Conservation (phyloP, 106 monocot species). For the Apostasia shenzhenica region DNA sequence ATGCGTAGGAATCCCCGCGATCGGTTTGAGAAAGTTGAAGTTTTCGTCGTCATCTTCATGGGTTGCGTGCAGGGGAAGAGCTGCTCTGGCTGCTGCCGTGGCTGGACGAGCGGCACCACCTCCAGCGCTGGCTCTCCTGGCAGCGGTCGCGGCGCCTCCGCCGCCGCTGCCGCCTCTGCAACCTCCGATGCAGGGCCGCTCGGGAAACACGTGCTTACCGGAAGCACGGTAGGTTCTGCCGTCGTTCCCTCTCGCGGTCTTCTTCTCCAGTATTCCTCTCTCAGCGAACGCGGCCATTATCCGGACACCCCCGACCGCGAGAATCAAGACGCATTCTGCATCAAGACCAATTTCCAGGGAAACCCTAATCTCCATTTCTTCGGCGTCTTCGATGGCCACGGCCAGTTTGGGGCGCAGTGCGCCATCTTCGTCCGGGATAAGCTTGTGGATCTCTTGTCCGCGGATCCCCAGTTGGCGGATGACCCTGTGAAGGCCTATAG, state of each 20-base stretch:
- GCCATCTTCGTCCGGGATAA: slow-evolving; percentile 47
- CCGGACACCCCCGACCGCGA: slow-evolving; percentile 61
- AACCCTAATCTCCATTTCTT: slow-evolving; percentile 71
- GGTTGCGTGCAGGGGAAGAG: slow-evolving; percentile 43
- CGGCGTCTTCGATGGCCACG: slow-evolving; percentile 87
- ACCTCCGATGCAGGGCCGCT: not conserved
- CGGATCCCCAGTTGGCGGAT: slow-evolving; percentile 23
- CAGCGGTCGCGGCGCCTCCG: not conserved
- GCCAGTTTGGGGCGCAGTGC: slow-evolving; percentile 55
- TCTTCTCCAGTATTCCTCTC: slow-evolving; percentile 41
- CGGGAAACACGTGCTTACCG: slow-evolving; percentile 14
- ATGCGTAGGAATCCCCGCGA: not conserved
- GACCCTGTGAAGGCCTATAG: slow-evolving; percentile 47
- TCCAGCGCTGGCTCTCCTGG: not conserved
- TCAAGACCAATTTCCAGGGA: slow-evolving; percentile 35
- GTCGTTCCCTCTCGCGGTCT: slow-evolving; percentile 33
- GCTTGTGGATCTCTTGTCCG: slow-evolving; percentile 27
- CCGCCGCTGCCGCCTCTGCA: not conserved
- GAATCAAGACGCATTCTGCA: slow-evolving; percentile 56
- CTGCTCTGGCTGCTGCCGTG: slow-evolving; percentile 2
- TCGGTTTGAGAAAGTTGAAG: not conserved
- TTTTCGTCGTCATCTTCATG: slow-evolving; percentile 12
- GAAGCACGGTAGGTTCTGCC: slow-evolving; percentile 13
- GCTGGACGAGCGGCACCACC: not conserved
- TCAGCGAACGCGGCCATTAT: slow-evolving; percentile 60